Evolutionary conservation across 2,329 filamentous ascomycete genomes (phyloP).

Genomic region (Juglanconis oblonga): DNA sequence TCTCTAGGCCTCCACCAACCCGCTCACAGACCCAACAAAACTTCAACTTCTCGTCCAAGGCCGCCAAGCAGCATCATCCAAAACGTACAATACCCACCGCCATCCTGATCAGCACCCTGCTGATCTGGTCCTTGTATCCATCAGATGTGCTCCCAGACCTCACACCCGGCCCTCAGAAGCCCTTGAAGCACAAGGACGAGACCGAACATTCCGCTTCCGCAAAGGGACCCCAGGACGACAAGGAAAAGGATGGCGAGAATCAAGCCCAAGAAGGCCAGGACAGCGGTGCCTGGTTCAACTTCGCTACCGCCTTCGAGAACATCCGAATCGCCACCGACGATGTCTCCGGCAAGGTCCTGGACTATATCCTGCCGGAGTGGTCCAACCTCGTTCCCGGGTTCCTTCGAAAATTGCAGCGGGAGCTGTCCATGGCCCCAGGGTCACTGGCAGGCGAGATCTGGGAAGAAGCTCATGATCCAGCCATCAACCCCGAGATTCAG

Average conservation of each 20-base stretch:
- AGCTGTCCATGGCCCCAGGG: constrained; percentile 82
- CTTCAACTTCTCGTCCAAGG: constrained; percentile 21
- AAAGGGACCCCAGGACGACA: constrained; percentile 13
- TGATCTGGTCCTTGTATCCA: constrained; percentile 39
- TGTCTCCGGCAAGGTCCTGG: constrained; percentile 60
- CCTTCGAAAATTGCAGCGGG: constrained; percentile 77
- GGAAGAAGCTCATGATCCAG: constrained; percentile 81
- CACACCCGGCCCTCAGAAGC: constrained; percentile 3
- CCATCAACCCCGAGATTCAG: constrained; percentile 81
- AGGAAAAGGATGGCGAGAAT: constrained; percentile 18
- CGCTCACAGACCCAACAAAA: constrained; percentile 17
- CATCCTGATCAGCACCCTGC: constrained; percentile 31
- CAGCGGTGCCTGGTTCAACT: constrained; percentile 44
- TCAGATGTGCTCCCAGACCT: constrained; percentile 30
- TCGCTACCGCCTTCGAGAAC: constrained; percentile 45
- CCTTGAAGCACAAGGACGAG: constrained; percentile 13
- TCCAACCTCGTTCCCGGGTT: constrained; percentile 72
- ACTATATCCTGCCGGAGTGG: constrained; percentile 79
- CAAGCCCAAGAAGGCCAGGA: constrained; percentile 20
- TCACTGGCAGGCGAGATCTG: constrained; percentile 92
- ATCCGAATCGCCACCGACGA: constrained; percentile 55
- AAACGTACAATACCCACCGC: constrained; percentile 26
- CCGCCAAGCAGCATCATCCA: constrained; percentile 1
- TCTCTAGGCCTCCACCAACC: neutral
- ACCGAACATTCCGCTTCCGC: constrained; percentile 7